These are phyloP conservation scores for Hericium rajendrae DNA, from an alignment of 768 basidiomycete species.

Conservation along the genomic window DNA sequence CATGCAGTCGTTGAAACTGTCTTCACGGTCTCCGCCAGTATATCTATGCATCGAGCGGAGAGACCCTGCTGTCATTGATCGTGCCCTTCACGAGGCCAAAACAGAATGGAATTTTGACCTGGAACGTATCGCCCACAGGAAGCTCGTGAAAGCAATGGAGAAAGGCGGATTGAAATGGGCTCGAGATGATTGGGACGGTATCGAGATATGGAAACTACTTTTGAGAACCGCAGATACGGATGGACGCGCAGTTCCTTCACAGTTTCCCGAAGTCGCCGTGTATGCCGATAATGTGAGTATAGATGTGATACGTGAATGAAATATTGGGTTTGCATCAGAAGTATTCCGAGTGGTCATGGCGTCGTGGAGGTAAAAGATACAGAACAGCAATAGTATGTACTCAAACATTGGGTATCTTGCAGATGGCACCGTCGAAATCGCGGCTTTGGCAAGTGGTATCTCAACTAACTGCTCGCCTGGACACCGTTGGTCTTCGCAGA, in stretches of 20 bases:
- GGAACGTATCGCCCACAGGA: conserved; percentile 47
- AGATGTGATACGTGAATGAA: no score
- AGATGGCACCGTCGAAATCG: not conserved
- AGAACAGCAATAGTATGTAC: not conserved
- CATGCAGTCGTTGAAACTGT: conserved; percentile 23
- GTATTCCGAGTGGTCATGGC: no score
- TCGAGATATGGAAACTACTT: conserved; percentile 65
- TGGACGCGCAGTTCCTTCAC: no score
- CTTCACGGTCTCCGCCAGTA: conserved; percentile 35
- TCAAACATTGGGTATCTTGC: not conserved
- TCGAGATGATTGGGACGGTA: conserved; percentile 65
- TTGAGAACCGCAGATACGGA: not conserved
- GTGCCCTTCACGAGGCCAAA: conserved; percentile 46
- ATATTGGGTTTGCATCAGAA: no score
- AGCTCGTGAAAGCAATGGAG: conserved; percentile 50
- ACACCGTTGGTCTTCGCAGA: not conserved
- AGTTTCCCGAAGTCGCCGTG: no score
- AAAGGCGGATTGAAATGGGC: conserved; percentile 52
- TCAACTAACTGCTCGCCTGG: not conserved
- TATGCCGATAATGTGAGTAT: no score
- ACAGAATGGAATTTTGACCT: conserved; percentile 46
- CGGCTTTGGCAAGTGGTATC: not conserved
- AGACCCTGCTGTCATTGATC: conserved; percentile 56
- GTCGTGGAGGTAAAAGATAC: not conserved
- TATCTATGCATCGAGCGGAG: conserved; percentile 69